Base-by-base conservation (phyloP, 768 basidiomycete genomes). In the Russula olivacea region DNA sequence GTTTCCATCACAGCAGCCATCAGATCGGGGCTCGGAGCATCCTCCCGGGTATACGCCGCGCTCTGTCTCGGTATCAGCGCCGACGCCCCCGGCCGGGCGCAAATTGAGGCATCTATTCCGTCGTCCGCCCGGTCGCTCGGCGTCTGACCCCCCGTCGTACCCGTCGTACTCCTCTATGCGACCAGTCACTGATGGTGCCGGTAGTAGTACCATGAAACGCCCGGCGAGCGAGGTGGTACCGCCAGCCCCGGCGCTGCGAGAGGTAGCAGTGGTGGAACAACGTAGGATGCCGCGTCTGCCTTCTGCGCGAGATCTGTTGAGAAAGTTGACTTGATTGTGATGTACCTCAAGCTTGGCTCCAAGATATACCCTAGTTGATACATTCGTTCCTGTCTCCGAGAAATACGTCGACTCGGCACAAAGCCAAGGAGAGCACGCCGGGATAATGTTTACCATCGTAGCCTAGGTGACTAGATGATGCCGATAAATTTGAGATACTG, bases 271-370 rank as follows among this genome's bases (percentile, higher is more conserved):
- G 36, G 36, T 36, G 36, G 36, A 36, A 12, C 2, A 58, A 19
- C 62, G 58, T 28, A 63, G 58, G 47, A 63, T 63, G 62, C 58
- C 58, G 36, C 62, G 62, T 6, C 15, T 63, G n/a, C 62, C 62
- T 15, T 63, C 62, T 1, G 62, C 58, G 23, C 62, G 62, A 12
- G 47, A 63, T 55, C 30, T 63, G 19, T 49, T 59, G 36, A 55
- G 58, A 32, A 63, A 49, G 58, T 19, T 64, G 58, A 55, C 58
- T 59, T 64, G 63, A 38, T 38, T 4, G 12, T 38, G 10, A 34
- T 17, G n/a, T 12, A 19, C 9, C 28, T 12, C 9, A 25, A 43
- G 11, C 19, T 17, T 14, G n/a, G 17, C 21, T 41, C 2, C 21
- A 32, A 1, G 15, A 14, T 51, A 23, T 3, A 34, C 36, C 5